Percentiles rank a stretch among this genome's conserved stretches.
These are phyloP conservation scores for Mortierella sp. DNA, from an alignment of 371 early-diverging fungal genomes.

Conservation along the genomic window DNA sequence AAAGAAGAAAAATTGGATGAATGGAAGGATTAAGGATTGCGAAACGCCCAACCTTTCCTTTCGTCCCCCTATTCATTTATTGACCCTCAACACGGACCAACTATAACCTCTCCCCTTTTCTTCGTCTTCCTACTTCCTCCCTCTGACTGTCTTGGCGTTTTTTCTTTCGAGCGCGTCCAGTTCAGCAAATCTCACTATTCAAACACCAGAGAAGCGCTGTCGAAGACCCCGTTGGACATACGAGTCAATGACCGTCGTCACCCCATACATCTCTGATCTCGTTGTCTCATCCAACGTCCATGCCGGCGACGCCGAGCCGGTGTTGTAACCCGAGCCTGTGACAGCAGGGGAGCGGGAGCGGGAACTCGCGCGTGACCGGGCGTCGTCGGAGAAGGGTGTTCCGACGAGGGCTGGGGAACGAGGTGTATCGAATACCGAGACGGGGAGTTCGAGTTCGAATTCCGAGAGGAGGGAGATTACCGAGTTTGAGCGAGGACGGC, in stretches of 20 bases:
- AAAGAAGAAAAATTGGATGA: background rate
- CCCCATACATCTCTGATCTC: background rate
- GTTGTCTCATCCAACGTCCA: background rate
- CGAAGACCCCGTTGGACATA: slow-evolving; percentile 6
- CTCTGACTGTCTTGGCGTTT: background rate
- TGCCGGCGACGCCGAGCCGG: background rate
- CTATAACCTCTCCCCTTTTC: background rate
- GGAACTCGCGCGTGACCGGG: background rate
- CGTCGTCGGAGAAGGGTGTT: background rate
- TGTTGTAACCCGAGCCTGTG: background rate
- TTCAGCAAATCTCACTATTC: background rate
- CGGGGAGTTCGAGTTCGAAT: background rate
- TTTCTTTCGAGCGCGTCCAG: background rate
- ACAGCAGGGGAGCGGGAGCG: background rate
- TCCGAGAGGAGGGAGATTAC: background rate
- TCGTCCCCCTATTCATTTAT: background rate
- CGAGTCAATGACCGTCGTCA: background rate
- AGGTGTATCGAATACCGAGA: background rate
- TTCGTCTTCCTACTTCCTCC: background rate
- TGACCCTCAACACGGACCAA: background rate
- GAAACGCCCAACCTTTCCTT: background rate
- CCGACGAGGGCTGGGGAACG: background rate
- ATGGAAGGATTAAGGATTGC: background rate
- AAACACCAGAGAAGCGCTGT: slow-evolving; percentile 1
- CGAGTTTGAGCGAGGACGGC: background rate